Conservation (phyloP, 352 stramenopile genomes). For the Blastocystis sp. region DNA sequence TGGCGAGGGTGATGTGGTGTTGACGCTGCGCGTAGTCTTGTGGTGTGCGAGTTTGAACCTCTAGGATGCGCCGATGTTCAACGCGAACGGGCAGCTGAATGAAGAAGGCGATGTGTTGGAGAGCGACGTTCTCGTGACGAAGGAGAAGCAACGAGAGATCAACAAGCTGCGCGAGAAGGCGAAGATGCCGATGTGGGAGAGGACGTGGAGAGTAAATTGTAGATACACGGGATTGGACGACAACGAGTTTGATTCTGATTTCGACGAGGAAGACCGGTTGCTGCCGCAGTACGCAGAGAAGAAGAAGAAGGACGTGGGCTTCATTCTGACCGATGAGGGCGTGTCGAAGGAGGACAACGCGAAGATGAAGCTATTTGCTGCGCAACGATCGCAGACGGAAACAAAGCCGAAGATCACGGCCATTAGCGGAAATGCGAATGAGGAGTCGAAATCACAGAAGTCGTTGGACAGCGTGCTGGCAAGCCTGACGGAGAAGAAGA, state of each 20-base stretch:
- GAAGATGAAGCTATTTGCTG: neutral
- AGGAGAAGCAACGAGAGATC: conserved; percentile 30
- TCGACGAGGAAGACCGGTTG: conserved; percentile 2
- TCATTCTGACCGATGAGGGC: conserved; percentile 15
- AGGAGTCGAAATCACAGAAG: neutral
- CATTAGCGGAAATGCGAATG: neutral
- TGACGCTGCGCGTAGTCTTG: conserved; percentile 58
- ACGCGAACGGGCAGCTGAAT: conserved; percentile 59
- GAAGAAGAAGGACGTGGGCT: conserved; percentile 27
- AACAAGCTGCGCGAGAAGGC: conserved; percentile 13
- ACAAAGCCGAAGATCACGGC: neutral
- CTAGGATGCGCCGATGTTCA: conserved; percentile 64
- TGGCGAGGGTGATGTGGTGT: conserved; percentile 64
- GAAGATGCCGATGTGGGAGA: conserved; percentile 47
- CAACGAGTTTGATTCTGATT: conserved; percentile 54
- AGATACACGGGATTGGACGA: conserved; percentile 64
- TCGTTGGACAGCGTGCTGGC: neutral
- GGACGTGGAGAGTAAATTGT: neutral
- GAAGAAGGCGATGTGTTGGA: conserved; percentile 58
- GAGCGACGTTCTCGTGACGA: neutral
- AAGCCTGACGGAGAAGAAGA: conserved; percentile 27
- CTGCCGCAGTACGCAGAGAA: conserved; percentile 43
- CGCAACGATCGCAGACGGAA: conserved; percentile 10
- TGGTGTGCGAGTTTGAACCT: neutral
- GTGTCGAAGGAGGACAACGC: neutral